Conservation (phyloP, 2,329 filamentous ascomycete species). For the Botrytis squamosa region DNA sequence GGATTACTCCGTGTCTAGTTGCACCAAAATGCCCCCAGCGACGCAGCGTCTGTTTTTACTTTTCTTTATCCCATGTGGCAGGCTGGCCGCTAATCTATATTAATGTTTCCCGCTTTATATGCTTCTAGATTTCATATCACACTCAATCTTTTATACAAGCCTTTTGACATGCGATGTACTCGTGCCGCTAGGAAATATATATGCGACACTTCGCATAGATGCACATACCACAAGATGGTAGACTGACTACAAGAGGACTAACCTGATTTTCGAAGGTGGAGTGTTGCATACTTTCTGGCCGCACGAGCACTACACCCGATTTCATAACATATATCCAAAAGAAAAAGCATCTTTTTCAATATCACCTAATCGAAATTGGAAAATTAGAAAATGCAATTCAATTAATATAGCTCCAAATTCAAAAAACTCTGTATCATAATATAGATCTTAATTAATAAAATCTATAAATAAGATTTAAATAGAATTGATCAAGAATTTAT, state of each 20-base stretch:
- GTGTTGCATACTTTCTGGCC: not conserved
- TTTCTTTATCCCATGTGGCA: conserved; percentile 8
- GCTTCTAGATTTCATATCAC: not conserved
- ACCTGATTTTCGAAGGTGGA: not conserved
- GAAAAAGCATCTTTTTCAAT: no score
- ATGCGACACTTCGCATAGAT: not conserved
- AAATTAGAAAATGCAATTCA: no score
- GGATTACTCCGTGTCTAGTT: not conserved
- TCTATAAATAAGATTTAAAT: no score
- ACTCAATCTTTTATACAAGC: not conserved
- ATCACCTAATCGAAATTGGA: no score
- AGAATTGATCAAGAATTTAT: no score
- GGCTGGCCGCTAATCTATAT: not conserved
- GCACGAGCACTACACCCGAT: not conserved
- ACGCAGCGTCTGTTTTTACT: not conserved
- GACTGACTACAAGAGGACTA: not conserved
- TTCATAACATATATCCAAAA: no score
- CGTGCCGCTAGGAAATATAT: not conserved
- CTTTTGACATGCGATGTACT: not conserved
- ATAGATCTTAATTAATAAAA: no score
- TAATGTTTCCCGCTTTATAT: not conserved
- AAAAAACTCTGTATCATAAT: no score
- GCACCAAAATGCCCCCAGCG: not conserved
- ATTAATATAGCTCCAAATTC: no score
- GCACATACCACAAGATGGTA: not conserved